Evolutionary conservation across 495 filamentous ascomycete species (phyloP), one percentile per base, ranked within the genome.

Genomic region (Aspergillus heteromorphus): DNA sequence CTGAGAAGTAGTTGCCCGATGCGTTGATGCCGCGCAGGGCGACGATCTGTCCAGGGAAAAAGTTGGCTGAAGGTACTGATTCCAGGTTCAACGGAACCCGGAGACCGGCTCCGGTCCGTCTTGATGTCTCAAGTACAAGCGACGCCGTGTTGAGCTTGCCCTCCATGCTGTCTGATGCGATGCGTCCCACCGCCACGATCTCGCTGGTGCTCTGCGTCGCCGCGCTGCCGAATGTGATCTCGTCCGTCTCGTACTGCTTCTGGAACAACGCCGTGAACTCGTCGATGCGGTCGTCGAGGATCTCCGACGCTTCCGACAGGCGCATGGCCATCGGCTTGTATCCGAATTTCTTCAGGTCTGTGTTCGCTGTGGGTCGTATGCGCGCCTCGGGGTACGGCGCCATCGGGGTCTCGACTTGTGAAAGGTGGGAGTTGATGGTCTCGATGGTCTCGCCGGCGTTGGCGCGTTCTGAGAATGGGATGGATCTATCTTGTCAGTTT

Each of bases 311-410:
- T 61, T 96, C 92, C 4, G 89, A 89, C 11, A 92, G 79, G 58
- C 93, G 95, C 90, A 96, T 95, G 25, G 89, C 87, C 73, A 97
- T 87, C 0, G 90, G 86, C 60, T 91, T 91, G 68, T 96, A 98
- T 8, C 82, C 83, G 49, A 96, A 87, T 63, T 95, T 97, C 64
- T 89, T 91, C 48, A 87, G 75, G 60, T 98, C 93, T 2, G 87
- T 88, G 56, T 89, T 87, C 14, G 87, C 85, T 2, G 82, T 89
- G 4, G 93, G 79, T 63, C 84, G 88, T 68, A 97, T 85, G 13
- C 93, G 87, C 4, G 89, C 61, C 64, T 93, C 88, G 2, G 80
- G 57, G 56, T 81, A 85, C 1, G 89, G 89, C 18, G 83, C 85
- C 41, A 86, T 80, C 0, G 87, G 89, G 0, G 84, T 75, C 54